These are phyloP conservation scores for Chalara sp. DNA, from an alignment of 2,329 filamentous ascomycete species.

Conservation along the genomic window DNA sequence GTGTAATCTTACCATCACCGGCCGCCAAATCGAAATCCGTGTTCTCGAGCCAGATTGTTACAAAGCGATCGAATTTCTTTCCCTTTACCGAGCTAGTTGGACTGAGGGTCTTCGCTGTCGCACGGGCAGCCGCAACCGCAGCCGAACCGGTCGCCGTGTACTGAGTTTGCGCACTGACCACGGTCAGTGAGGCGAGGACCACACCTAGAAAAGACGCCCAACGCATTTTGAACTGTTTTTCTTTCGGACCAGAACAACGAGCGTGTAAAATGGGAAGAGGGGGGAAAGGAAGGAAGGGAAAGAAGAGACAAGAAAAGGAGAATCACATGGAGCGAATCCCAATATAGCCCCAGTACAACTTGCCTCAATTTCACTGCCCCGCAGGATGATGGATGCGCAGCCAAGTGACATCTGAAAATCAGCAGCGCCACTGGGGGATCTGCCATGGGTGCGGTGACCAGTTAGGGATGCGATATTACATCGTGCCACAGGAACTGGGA, in stretches of 20 bases:
- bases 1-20: conserved; percentile 46
- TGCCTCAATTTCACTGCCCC: too few species aligned
- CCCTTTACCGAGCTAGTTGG: conserved; percentile 60
- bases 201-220: background rate
- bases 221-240: background rate
- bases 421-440: too few species aligned
- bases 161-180: conserved; percentile 28
- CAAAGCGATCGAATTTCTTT: conserved; percentile 64
- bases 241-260: background rate
- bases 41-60: conserved; percentile 68
- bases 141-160: conserved; percentile 13
- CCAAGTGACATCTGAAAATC: too few species aligned
- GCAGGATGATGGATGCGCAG: background rate
- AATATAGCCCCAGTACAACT: too few species aligned
- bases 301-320: too few species aligned
- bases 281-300: background rate
- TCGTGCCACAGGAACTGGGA: too few species aligned
- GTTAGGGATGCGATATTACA: too few species aligned
- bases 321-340: too few species aligned
- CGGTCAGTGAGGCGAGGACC: background rate
- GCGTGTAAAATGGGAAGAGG: background rate
- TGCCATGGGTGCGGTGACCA: too few species aligned
- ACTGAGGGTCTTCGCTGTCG: conserved; percentile 53
- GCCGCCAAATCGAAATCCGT: conserved; percentile 59
- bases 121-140: conserved; percentile 29